phyloP scores from a whole-genome alignment of 768 basidiomycete genomes.

The Phylloporus sp. region DNA sequence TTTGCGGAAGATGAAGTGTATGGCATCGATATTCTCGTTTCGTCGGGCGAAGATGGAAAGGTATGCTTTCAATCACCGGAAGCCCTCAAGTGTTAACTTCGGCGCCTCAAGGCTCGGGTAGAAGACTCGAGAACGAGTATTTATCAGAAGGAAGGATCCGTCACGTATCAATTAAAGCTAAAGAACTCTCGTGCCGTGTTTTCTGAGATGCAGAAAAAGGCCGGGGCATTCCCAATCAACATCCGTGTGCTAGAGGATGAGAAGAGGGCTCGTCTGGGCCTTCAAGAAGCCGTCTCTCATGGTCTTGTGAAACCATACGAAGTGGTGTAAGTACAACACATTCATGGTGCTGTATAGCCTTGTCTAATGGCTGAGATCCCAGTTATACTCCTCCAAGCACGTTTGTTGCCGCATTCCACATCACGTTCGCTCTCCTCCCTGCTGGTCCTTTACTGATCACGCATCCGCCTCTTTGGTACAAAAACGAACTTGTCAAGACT shows the following conservation, averaged over 20 bases:
- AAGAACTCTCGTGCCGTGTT: slow-evolving; percentile 96
- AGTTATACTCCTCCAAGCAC: slow-evolving; percentile 82
- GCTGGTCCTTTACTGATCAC: slow-evolving; percentile 86
- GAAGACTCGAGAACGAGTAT: slow-evolving; percentile 91
- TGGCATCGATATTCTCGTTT: slow-evolving; percentile 88
- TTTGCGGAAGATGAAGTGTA: slow-evolving; percentile 95
- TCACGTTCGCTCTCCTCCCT: slow-evolving; percentile 90
- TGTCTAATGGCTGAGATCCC: slow-evolving; percentile 1
- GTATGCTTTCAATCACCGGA: slow-evolving; percentile 35
- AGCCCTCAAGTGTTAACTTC: background rate
- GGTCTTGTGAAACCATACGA: slow-evolving; percentile 92
- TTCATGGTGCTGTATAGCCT: background rate
- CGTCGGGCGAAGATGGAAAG: slow-evolving; percentile 89
- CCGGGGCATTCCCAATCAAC: slow-evolving; percentile 97
- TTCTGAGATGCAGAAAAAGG: slow-evolving; percentile 96
- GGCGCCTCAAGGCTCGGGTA: slow-evolving; percentile 66
- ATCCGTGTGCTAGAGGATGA: slow-evolving; percentile 92
- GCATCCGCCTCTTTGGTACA: slow-evolving; percentile 89
- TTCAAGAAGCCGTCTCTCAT: slow-evolving; percentile 95
- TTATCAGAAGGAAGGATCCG: slow-evolving; percentile 81
- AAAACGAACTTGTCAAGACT: slow-evolving; percentile 84
- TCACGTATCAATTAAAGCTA: slow-evolving; percentile 96
- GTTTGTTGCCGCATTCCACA: slow-evolving; percentile 93
- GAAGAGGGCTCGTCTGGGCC: slow-evolving; percentile 90
- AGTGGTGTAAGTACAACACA: slow-evolving; percentile 63